These are phyloP conservation scores for Scheffersomyces quercinus DNA, from an alignment of 1,139 yeast species.

Conservation along the genomic window DNA sequence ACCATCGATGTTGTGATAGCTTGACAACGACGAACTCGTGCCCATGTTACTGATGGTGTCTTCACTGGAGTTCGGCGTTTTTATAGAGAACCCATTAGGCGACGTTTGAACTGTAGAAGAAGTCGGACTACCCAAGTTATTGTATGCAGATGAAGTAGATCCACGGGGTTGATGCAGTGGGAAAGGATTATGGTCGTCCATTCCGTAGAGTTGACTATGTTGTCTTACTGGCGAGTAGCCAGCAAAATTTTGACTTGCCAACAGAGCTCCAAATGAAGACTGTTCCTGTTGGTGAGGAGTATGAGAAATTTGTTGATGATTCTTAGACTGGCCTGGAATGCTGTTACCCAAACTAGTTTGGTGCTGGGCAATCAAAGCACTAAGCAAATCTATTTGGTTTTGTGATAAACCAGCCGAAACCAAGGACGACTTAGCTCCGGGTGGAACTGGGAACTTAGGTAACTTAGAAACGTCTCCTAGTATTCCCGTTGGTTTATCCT, in stretches of 20 bases:
- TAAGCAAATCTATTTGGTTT: slow-evolving; percentile 69
- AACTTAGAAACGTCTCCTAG: slow-evolving; percentile 24
- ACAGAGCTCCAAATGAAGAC: not conserved
- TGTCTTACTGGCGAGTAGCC: slow-evolving; percentile 24
- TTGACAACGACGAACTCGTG: not conserved
- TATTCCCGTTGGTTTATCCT: not conserved
- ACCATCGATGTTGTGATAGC: slow-evolving; percentile 1
- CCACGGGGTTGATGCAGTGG: not conserved
- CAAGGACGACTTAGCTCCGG: slow-evolving; percentile 65
- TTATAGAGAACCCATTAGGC: not conserved
- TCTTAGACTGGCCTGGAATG: slow-evolving; percentile 11
- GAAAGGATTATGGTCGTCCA: not conserved
- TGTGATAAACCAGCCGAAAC: slow-evolving; percentile 64
- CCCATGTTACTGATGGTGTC: slow-evolving; percentile 3
- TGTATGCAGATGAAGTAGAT: slow-evolving; percentile 1
- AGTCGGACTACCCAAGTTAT: not conserved
- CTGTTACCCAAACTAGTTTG: slow-evolving; percentile 38
- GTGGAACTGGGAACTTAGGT: slow-evolving; percentile 69
- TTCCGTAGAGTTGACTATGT: slow-evolving; percentile 16
- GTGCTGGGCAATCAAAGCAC: slow-evolving; percentile 72
- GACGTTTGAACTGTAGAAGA: slow-evolving; percentile 3
- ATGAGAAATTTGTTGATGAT: slow-evolving; percentile 5
- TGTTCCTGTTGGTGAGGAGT: slow-evolving; percentile 1
- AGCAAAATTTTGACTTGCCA: not conserved
- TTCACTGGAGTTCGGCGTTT: slow-evolving; percentile 7